phyloP scores from a whole-genome alignment of 352 stramenopile species.

The Pythium myriotylum region DNA sequence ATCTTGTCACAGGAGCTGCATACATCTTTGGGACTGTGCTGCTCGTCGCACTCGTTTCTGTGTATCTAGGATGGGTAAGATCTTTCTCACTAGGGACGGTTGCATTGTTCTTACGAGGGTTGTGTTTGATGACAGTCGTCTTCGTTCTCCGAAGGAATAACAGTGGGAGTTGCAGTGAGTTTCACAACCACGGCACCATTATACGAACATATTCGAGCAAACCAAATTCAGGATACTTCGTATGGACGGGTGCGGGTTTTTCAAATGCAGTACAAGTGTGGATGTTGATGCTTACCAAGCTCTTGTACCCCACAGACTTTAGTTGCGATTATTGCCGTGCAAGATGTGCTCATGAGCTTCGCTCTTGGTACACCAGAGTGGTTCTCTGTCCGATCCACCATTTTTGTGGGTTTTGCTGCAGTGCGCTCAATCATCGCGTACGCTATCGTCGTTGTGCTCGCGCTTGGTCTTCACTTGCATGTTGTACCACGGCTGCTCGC shows the following conservation, averaged over 20 bases:
- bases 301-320: slow-evolving; percentile 52
- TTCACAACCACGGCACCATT: slow-evolving; percentile 85
- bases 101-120: too few species aligned
- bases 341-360: slow-evolving; percentile 89
- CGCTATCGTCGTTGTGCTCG: slow-evolving; percentile 65
- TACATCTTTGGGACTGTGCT: slow-evolving; percentile 76
- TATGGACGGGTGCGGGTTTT: slow-evolving; percentile 60
- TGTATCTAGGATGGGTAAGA: slow-evolving; percentile 68
- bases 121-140: slow-evolving; percentile 35
- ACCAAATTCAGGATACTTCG: slow-evolving; percentile 81
- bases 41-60: slow-evolving; percentile 67
- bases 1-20: slow-evolving; percentile 69
- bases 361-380: slow-evolving; percentile 81
- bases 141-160: slow-evolving; percentile 77
- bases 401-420: slow-evolving; percentile 73
- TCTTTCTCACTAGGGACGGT: background rate
- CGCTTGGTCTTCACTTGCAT: slow-evolving; percentile 67
- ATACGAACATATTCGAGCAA: slow-evolving; percentile 80
- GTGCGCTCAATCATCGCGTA: slow-evolving; percentile 75
- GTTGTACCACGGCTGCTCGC: slow-evolving; percentile 69
- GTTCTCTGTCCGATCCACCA: slow-evolving; percentile 75
- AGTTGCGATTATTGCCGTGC: slow-evolving; percentile 83
- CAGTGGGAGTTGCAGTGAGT: slow-evolving; percentile 74
- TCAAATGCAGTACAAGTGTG: background rate
- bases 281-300: background rate